Base-by-base conservation (phyloP, 1,284 basidiomycete genomes). In the Anthracocystis panici-leucophaei region DNA sequence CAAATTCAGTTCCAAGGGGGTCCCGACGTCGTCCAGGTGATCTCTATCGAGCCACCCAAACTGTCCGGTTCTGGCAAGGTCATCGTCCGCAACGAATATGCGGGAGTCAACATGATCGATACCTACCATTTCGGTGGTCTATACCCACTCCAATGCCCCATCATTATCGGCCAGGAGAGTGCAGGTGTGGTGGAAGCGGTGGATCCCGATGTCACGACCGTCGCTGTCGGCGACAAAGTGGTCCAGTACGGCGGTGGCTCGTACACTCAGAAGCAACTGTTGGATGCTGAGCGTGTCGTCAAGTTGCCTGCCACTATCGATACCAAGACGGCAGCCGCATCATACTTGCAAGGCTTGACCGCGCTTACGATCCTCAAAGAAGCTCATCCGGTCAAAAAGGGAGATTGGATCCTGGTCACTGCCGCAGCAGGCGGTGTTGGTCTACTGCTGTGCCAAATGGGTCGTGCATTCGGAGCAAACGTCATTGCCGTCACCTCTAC, bases 401-500 rank as follows among this genome's bases (percentile, higher is more conserved):
- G 87, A 7, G 88, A 89, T 75, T 87, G 82, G 77, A 82, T 94
- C 65, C 88, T 94, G 55, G 89, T 97, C 16, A 93, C 96, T 83
- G 95, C 96, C 14, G 90, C 96, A 18, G 95, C 96, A 0, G 96
- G 96, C 27, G 90, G 90, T 16, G 86, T 90, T 0, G 90, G 89
- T 0, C 82, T 88, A 0, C 76, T 88, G 14, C 84, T 89, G 7
- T 86, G 86, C 50, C 89, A 89, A 81, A 68, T 79, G 87, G 90
- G 68, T 48, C 84, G 83, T 44, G 79, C 87, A 54, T 77, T 87
- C 42, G 95, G 96, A 16, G 95, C 92, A 1, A 91, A 90, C 11
- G 93, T 97, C 25, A 97, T 99, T 78, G 96, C 93, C 2, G 97
- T 95, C n/a, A 93, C 93, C 1, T 96, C 94, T 2, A 93, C 91